Evolutionary conservation across 176 grass and related monocot species (phyloP), one percentile per base, ranked within the genome.

Genomic region (Hyparrhenia diplandra): DNA sequence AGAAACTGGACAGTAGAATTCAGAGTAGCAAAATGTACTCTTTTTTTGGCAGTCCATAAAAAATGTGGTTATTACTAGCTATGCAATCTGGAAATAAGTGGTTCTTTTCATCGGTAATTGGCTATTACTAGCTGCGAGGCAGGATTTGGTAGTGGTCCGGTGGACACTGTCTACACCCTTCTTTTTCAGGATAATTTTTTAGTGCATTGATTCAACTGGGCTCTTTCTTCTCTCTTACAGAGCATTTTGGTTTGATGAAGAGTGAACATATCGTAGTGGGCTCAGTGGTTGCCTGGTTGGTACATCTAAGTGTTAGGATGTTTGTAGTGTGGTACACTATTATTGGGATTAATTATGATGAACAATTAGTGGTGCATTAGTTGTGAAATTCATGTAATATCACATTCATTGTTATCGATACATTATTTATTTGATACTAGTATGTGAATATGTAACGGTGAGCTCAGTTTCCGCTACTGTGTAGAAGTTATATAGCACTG

Each of bases 231-330:
- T 11, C 39, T 40, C 47, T 52, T 54, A 60, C 34, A 62, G 67
- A 35, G 34, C 72, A 30, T 30, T 46, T 29, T 77, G 64, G 64
- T 89, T 55, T 81, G 43, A 27, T 78, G 78, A 77, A 60, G 37
- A 78, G 47, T 4, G 16, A 67, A 67, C 28, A 66, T 66, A 51
- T 68, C 40, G 23, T 36, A 32, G 46, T 60, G 17, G 64, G 64
- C 27, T 89, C 55, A 81, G 29, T 64, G 27, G 39, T 79, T 64
- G 62, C 28, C 43, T 31, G 6, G n/a, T 81, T 77, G 65, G 43
- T 58, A 59, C n/a, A 45, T 35, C 34, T 41, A 51, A 20, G 40
- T 41, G 67, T 32, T 70, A 80, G 20, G 21, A 46, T 55, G 60
- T 49, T 23, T 67, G 52, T 62, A 58, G 34, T 64, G 16, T 21